Conservation (phyloP, 345 rosid genomes). For the Boechera retrofracta region DNA sequence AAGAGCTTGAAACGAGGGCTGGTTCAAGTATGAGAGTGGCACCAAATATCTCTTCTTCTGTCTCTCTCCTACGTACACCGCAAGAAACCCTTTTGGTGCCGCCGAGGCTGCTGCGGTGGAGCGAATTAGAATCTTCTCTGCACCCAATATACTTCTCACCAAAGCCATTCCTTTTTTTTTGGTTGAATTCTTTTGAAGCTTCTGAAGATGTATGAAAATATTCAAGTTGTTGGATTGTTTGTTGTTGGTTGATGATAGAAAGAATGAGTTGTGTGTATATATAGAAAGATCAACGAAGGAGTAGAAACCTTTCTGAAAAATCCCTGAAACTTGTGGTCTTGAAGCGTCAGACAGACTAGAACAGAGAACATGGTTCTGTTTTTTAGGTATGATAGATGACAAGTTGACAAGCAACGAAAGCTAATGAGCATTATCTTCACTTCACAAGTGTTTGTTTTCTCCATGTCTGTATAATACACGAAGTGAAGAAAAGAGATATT, state of each 20-base stretch:
- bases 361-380: conserved; percentile 30
- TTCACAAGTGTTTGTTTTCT: conserved; percentile 6
- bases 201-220: conserved; percentile 12
- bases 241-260: conserved; percentile 19
- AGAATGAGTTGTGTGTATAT: conserved; percentile 15
- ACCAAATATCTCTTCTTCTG: conserved; percentile 52
- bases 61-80: conserved; percentile 56
- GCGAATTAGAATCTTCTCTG: conserved; percentile 11
- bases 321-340: neutral
- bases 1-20: conserved; percentile 51
- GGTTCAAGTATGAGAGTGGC: conserved; percentile 50
- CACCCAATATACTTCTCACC: conserved; percentile 17
- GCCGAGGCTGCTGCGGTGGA: neutral
- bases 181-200: conserved; percentile 4
- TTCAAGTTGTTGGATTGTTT: conserved; percentile 1
- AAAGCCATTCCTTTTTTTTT: conserved; percentile 34
- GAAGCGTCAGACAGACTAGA: conserved; percentile 1
- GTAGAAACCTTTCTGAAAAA: neutral
- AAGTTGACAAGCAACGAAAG: neutral
- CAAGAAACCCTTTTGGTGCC: conserved; percentile 50
- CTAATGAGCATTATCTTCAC: neutral
- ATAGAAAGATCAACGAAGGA: conserved; percentile 5
- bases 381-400: conserved; percentile 17
- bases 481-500: conserved; percentile 1
- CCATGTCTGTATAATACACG: conserved; percentile 2